These are phyloP conservation scores for Limonium bicolor DNA, from an alignment of 148 eudicot species.

Conservation along the genomic window DNA sequence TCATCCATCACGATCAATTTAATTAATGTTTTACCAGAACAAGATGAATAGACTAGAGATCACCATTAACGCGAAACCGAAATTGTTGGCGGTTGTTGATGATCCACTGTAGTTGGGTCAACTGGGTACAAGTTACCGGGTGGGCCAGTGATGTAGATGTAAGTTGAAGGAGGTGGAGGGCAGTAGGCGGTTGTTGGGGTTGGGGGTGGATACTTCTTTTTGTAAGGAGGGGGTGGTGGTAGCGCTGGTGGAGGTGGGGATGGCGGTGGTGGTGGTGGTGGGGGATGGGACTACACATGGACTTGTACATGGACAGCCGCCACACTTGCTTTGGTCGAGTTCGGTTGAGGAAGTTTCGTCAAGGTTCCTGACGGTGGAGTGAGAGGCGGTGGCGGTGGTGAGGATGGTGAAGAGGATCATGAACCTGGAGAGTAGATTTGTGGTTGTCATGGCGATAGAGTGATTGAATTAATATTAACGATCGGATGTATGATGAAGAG, in stretches of 20 bases:
- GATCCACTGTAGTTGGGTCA: too few relatives aligned
- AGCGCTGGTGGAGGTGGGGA: conserved; percentile 1
- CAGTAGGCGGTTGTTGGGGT: conserved; percentile 6
- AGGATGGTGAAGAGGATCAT: not conserved
- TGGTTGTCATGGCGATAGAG: too few relatives aligned
- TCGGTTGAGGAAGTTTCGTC: conserved; percentile 11
- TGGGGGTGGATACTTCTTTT: not conserved
- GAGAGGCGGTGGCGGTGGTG: conserved; percentile 1
- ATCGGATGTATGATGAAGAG: too few relatives aligned
- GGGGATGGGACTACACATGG: conserved; percentile 21
- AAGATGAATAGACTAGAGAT: too few relatives aligned
- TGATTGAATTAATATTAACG: too few relatives aligned
- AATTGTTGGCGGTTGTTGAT: too few relatives aligned
- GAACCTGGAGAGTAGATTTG: too few relatives aligned
- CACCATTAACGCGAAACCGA: too few relatives aligned
- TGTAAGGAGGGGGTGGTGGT: conserved; percentile 9
- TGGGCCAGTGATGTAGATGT: conserved; percentile 9
- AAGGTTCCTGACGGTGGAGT: conserved; percentile 16
- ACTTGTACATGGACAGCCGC: conserved; percentile 25
- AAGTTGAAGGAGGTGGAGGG: conserved; percentile 16
- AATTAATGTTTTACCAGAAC: too few relatives aligned
- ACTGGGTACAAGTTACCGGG: conserved; percentile 13
- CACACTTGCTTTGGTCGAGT: conserved; percentile 14
- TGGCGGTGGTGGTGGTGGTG: conserved; percentile 13
- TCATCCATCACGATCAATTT: too few relatives aligned